Evolutionary conservation across 2,329 filamentous ascomycete species (phyloP).

Genomic region (Nannizziopsis barbatae): DNA sequence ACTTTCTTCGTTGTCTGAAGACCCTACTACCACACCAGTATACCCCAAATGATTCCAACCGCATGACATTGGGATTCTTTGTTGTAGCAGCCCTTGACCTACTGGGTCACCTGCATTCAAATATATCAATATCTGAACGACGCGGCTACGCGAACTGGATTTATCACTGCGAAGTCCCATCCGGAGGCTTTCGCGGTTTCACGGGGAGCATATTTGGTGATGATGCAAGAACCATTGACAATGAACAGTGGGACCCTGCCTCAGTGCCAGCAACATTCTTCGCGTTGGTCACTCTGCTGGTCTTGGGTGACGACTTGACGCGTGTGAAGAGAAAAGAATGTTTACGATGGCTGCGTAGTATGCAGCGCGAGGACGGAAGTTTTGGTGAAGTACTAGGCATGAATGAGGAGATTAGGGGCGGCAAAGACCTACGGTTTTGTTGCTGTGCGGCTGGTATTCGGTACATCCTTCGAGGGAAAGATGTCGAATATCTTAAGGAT

Average conservation of each 20-base stretch:
- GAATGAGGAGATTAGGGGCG: conserved; percentile 55
- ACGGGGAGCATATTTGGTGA: conserved; percentile 53
- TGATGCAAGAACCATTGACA: conserved; percentile 39
- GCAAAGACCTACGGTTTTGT: conserved; percentile 75
- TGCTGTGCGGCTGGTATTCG: conserved; percentile 73
- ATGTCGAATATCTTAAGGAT: conserved; percentile 43
- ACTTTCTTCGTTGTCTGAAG: conserved; percentile 83
- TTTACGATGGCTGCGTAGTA: conserved; percentile 58
- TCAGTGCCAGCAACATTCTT: conserved; percentile 86
- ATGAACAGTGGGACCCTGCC: conserved; percentile 57
- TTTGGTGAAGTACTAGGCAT: conserved; percentile 72
- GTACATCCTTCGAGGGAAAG: conserved; percentile 63
- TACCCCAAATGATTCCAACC: conserved; percentile 78
- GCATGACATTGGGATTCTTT: conserved; percentile 83
- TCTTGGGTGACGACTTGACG: conserved; percentile 52
- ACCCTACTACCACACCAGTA: conserved; percentile 71
- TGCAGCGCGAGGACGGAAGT: conserved; percentile 78
- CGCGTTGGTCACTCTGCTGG: conserved; percentile 62
- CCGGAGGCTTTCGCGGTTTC: conserved; percentile 80
- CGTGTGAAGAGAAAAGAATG: conserved; percentile 58
- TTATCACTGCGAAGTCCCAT: conserved; percentile 70
- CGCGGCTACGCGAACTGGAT: conserved; percentile 60
- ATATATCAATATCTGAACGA: conserved; percentile 42
- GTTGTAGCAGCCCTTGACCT: conserved; percentile 76
- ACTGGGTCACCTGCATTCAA: conserved; percentile 50